Evolutionary conservation across 768 basidiomycete genomes (phyloP), one percentile per base, ranked within the genome.

Genomic region (Mycena sanguinolenta): DNA sequence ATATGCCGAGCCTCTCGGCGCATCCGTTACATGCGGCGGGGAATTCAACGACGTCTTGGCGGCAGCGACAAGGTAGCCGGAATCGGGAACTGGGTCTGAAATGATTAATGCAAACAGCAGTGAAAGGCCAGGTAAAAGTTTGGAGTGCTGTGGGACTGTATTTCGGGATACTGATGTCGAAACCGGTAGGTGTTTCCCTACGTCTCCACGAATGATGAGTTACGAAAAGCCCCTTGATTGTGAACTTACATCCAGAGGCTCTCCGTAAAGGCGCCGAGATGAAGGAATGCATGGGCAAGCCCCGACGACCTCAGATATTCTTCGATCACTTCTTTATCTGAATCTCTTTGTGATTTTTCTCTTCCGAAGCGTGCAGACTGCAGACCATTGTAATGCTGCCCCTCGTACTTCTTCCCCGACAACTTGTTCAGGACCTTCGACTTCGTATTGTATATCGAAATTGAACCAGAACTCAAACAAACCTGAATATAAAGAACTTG

Each of bases 401-500:
- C 53, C 3, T 58, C 16, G 25, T 64, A 72, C 27, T 69, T 68
- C 8, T 67, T 67, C 3, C 38, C 53, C 2, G 67, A 58, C 2
- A 72, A 4, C 25, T 72, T 68, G 0, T 54, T 58, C 4, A 63
- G 9, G 58, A 61, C 25, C 71, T 72, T 23, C 9, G 32, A 34
- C 4, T 4, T 4, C 32, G 32, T 1, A 3, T 1, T 34, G 32
- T n/a, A n/a, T n/a, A n/a, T n/a, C n/a, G n/a, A 19, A 9, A 23
- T 4, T 21, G 9, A n/a, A 1, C 5, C 5, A 12, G 8, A 19
- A 8, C 19, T 28, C 21, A 8, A 14, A 42, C 64, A 14, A 17
- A 73, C 63, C 60, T 75, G 67, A 61, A 76, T 4, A 78, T 63
- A 50, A 79, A 74, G 52, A 75, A 77, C 53, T 75, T 64, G 21